Conservation (phyloP, 306 rosid species). For the Luffa acutangula region DNA sequence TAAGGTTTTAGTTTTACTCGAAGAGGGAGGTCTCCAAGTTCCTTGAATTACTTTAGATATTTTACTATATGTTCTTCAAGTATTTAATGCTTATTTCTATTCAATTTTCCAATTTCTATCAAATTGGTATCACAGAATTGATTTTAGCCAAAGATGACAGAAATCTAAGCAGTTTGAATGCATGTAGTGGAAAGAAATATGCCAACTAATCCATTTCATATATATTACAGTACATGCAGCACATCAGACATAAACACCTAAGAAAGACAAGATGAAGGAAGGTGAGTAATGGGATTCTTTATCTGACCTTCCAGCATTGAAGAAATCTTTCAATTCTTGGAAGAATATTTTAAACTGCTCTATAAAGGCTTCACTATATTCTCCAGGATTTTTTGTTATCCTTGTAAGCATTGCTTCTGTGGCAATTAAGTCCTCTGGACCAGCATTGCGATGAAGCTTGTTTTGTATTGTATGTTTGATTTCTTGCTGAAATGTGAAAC, state of each 20-base stretch:
- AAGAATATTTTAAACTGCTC: slow-evolving; percentile 90
- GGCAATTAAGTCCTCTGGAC: slow-evolving; percentile 96
- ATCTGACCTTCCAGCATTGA: slow-evolving; percentile 96
- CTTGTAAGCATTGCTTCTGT: slow-evolving; percentile 93
- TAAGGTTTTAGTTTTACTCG: not conserved
- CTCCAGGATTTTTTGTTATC: slow-evolving; percentile 71
- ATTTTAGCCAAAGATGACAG: not conserved
- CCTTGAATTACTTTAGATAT: not conserved
- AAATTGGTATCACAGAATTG: not conserved
- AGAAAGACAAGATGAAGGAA: slow-evolving; percentile 2
- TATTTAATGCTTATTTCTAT: not conserved
- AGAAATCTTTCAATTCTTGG: slow-evolving; percentile 92
- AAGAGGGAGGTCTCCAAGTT: not conserved
- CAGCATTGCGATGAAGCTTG: slow-evolving; percentile 98
- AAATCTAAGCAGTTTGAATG: not conserved
- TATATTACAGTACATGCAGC: not conserved
- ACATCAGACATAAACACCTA: slow-evolving; percentile 3
- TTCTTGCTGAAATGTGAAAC: slow-evolving; percentile 48
- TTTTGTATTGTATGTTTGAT: slow-evolving; percentile 97
- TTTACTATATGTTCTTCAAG: not conserved
- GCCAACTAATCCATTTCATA: not conserved
- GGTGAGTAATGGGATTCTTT: not conserved
- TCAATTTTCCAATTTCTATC: not conserved
- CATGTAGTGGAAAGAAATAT: not conserved
- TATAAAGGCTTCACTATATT: slow-evolving; percentile 66